Evolutionary conservation across 225 moss, liverwort and hornwort genomes (phyloP), one percentile per base, ranked within the genome.

Genomic region (Marchantia paleacea): DNA sequence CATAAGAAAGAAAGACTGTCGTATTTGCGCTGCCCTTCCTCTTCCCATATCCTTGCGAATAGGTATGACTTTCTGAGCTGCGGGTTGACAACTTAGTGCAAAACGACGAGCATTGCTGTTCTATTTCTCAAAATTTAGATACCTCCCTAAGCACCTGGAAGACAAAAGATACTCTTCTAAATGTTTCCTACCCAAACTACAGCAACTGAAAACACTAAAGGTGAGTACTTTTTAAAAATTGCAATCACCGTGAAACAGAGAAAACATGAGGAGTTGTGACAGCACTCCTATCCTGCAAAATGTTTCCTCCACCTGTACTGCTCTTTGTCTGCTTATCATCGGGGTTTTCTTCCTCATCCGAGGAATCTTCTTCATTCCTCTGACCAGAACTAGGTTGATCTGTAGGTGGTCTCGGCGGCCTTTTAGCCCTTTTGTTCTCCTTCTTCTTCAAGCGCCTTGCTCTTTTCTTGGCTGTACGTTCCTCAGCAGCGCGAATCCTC

Each of bases 401-500:
- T 52, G 51, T 63, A 57, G 60, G 30, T 76, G 64, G 69, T 55
- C 31, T 75, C 55, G 89, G 91, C 39, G 90, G 88, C 74, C 90
- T 94, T 86, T 95, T 99, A 65, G 89, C 86, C 81, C 93, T 94
- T 75, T 94, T 92, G 73, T 85, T 90, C 19, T 94, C 95, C 70
- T 90, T 99, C 79, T 95, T 93, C 84, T 95, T 95, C 84, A 87
- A 88, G 26, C 99, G 89, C 80, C 91, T 92, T 48, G 95, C 88
- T 81, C 99, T 89, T 83, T 96, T 99, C 83, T 95, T 95, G 25
- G 99, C 92, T 48, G 94, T 99, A 72, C 99, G 93, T 72, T 92
- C 99, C 75, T 99, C 99, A 7, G 90, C 86, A 65, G 86, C 93
- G 31, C 68, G 85, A 51, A 94, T 31, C 55, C 99, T 91, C 76